Evolutionary conservation across 2,329 filamentous ascomycete genomes (phyloP).

Genomic region (Ophiostoma fasciatum): DNA sequence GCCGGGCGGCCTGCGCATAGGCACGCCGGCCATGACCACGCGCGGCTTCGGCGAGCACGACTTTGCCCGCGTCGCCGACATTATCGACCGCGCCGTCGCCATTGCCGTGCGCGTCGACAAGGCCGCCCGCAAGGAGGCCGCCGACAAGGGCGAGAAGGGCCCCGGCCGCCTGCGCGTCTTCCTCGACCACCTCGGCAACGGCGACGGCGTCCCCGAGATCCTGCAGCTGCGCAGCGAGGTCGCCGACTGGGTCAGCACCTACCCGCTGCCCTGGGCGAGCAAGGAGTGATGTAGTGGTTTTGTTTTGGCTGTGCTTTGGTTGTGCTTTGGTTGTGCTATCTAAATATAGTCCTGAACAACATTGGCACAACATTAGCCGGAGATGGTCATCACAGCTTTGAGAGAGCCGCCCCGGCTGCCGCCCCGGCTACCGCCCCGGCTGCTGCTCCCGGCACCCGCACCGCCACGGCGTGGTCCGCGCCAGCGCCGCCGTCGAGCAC

Average conservation of each 20-base stretch:
- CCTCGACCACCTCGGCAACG: conserved; percentile 51
- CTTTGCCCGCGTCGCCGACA: conserved; percentile 73
- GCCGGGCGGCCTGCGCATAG: conserved; percentile 84
- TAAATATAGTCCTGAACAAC: too few species aligned
- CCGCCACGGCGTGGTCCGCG: not conserved
- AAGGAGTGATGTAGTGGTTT: not conserved
- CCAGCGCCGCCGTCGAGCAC: conserved; percentile 16
- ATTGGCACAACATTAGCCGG: too few species aligned
- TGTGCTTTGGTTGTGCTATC: too few species aligned
- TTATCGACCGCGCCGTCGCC: conserved; percentile 69
- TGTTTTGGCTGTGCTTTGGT: too few species aligned
- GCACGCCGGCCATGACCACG: conserved; percentile 94
- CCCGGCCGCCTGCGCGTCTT: conserved; percentile 52
- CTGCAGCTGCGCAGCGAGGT: conserved; percentile 59
- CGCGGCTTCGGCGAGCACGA: conserved; percentile 82
- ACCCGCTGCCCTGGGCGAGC: conserved; percentile 52
- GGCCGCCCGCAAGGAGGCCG: conserved; percentile 52
- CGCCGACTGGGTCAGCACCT: conserved; percentile 64
- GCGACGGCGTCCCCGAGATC: conserved; percentile 54
- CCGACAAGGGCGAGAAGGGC: conserved; percentile 51
- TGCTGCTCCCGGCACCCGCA: conserved; percentile 1
- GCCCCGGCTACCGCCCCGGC: not conserved
- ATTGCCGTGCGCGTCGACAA: conserved; percentile 67
- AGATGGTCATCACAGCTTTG: not conserved
- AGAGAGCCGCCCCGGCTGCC: too few species aligned